Percentiles rank a stretch among this genome's conserved stretches.
These are phyloP conservation scores for Solanum habrochaites DNA, from an alignment of 257 asterid genomes.

Conservation along the genomic window DNA sequence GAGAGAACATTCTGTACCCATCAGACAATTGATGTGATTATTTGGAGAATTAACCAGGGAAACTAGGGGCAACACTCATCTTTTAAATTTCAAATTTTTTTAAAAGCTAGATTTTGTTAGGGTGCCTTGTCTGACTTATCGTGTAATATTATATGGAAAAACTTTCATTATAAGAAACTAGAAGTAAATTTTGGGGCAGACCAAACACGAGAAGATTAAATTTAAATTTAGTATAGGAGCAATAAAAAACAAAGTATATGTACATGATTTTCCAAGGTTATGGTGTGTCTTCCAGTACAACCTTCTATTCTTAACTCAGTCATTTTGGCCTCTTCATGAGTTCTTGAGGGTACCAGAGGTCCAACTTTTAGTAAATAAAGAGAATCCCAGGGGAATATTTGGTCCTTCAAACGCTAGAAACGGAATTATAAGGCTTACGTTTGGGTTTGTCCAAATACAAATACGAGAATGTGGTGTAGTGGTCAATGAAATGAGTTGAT, in stretches of 20 bases:
- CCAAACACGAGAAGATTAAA: neutral
- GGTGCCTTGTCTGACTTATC: neutral
- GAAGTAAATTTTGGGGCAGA: neutral
- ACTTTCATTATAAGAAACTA: neutral
- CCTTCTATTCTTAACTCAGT: neutral
- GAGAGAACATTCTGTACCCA: slow-evolving; percentile 34
- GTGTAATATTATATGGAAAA: neutral
- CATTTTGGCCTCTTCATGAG: neutral
- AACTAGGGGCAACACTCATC: neutral
- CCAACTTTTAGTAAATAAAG: neutral
- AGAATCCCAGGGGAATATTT: neutral
- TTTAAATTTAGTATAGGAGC: neutral
- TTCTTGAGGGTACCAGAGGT: neutral
- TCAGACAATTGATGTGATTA: neutral
- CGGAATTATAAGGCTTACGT: neutral
- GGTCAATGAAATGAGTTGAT: neutral
- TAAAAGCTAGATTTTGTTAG: neutral
- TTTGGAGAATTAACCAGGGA: neutral
- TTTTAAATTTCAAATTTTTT: neutral
- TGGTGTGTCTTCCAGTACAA: neutral
- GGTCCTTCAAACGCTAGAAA: neutral
- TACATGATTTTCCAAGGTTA: neutral
- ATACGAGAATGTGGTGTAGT: neutral
- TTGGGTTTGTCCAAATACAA: neutral
- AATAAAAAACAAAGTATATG: neutral